phyloP scores from a whole-genome alignment of 495 filamentous ascomycete genomes.

The Pseudoneurospora amorphoporcata region DNA sequence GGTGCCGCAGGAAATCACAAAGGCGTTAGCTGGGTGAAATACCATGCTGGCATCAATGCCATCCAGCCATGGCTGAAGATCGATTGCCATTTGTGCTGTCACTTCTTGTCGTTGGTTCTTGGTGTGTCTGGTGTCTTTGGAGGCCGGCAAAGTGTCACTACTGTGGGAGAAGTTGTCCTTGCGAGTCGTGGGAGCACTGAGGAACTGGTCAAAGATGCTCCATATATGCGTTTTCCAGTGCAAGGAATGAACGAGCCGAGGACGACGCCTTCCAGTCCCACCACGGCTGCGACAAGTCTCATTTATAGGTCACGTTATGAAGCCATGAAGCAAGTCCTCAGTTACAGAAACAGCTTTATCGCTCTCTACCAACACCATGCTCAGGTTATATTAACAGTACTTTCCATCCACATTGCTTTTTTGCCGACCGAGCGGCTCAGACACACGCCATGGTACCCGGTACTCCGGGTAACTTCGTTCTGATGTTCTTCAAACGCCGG shows the following conservation, averaged over 20 bases:
- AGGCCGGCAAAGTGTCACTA: not conserved
- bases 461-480: not conserved
- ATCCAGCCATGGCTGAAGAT: slow-evolving; percentile 9
- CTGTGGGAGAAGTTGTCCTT: not conserved
- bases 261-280: not conserved
- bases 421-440: not conserved
- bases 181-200: not conserved
- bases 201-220: not conserved
- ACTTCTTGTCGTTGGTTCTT: not conserved
- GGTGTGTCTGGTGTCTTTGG: not conserved
- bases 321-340: not conserved
- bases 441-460: not conserved
- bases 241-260: not conserved
- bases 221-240: not conserved
- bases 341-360: not conserved
- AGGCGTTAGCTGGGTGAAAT: slow-evolving; percentile 25
- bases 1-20: slow-evolving; percentile 36
- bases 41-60: slow-evolving; percentile 20
- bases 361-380: not conserved
- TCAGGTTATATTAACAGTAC: not conserved
- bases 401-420: not conserved
- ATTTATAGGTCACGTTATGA: not conserved
- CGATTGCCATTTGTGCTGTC: not conserved
- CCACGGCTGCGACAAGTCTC: not conserved
- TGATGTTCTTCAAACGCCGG: not conserved